Conservation (phyloP, 257 asterid genomes). For the Handroanthus guayacan region DNA sequence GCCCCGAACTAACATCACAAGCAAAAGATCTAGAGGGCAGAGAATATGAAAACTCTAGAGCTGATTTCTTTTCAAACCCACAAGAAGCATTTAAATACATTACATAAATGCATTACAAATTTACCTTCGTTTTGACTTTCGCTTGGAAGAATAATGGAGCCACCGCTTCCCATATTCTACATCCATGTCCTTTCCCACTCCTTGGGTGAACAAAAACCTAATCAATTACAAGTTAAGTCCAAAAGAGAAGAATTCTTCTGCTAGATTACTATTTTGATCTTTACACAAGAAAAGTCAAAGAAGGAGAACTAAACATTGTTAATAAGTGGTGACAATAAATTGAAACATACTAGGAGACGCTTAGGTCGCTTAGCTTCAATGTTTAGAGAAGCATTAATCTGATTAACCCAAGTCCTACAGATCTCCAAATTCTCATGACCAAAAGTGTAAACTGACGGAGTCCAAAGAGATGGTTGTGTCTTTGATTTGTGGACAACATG, state of each 20-base stretch:
- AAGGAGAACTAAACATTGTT: not conserved
- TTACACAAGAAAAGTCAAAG: constrained; percentile 27
- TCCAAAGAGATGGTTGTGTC: constrained; percentile 61
- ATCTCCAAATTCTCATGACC: constrained; percentile 72
- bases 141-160: constrained; percentile 91
- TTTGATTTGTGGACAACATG: constrained; percentile 73
- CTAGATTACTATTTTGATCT: constrained; percentile 38
- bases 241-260: constrained; percentile 16
- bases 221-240: constrained; percentile 45
- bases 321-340: constrained; percentile 10
- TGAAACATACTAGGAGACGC: constrained; percentile 79
- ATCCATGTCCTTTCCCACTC: constrained; percentile 93
- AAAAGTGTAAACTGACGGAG: constrained; percentile 68
- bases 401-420: constrained; percentile 75
- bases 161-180: constrained; percentile 82
- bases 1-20: constrained; percentile 8
- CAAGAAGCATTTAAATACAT: constrained; percentile 8
- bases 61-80: constrained; percentile 13
- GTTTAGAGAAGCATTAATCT: constrained; percentile 52
- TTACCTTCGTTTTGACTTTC: constrained; percentile 84
- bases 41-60: constrained; percentile 6
- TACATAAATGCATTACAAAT: constrained; percentile 21
- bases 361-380: constrained; percentile 70
- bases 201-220: constrained; percentile 93
- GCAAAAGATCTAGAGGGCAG: constrained; percentile 1